Percentiles rank a stretch among this genome's conserved stretches.
phyloP scores from a whole-genome alignment of 2,329 filamentous ascomycete species.

The Epichloe sp. region DNA sequence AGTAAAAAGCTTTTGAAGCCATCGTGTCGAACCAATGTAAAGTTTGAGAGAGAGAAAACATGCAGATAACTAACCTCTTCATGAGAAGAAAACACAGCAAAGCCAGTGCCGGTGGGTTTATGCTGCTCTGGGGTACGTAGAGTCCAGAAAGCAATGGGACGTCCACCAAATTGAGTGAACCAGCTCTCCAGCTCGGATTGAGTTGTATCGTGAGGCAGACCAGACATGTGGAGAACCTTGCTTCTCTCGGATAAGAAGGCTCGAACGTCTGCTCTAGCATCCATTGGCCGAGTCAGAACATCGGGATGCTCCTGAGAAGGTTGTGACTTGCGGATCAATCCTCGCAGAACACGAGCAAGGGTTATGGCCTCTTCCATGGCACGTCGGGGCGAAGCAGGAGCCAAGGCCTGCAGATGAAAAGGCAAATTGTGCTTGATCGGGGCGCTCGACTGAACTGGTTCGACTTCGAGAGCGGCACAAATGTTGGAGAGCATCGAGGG shows the following conservation, averaged over 20 bases:
- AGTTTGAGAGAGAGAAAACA: not conserved
- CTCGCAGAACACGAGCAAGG: slow-evolving; percentile 78
- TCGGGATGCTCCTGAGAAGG: slow-evolving; percentile 88
- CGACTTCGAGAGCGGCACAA: slow-evolving; percentile 93
- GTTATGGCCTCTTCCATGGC: slow-evolving; percentile 98
- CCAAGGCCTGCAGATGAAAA: slow-evolving; percentile 92
- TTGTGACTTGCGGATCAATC: slow-evolving; percentile 91
- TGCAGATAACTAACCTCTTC: slow-evolving; percentile 64
- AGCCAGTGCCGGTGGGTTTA: slow-evolving; percentile 97
- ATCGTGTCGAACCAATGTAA: no score
- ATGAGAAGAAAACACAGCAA: slow-evolving; percentile 96
- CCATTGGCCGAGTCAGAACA: slow-evolving; percentile 88
- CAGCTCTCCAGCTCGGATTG: slow-evolving; percentile 98
- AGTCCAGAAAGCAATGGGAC: slow-evolving; percentile 98
- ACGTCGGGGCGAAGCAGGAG: slow-evolving; percentile 85
- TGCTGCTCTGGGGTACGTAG: slow-evolving; percentile 95
- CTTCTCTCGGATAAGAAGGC: slow-evolving; percentile 93
- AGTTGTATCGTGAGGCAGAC: slow-evolving; percentile 91
- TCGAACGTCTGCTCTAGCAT: slow-evolving; percentile 88
- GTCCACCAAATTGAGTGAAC: slow-evolving; percentile 97
- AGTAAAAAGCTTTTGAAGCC: no score
- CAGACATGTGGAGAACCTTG: slow-evolving; percentile 97
- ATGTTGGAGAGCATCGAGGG: slow-evolving; percentile 94
- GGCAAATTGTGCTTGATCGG: slow-evolving; percentile 98
- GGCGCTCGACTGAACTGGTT: slow-evolving; percentile 92